Base-by-base conservation (phyloP, 768 basidiomycete genomes). In the Termitomyces sp. region DNA sequence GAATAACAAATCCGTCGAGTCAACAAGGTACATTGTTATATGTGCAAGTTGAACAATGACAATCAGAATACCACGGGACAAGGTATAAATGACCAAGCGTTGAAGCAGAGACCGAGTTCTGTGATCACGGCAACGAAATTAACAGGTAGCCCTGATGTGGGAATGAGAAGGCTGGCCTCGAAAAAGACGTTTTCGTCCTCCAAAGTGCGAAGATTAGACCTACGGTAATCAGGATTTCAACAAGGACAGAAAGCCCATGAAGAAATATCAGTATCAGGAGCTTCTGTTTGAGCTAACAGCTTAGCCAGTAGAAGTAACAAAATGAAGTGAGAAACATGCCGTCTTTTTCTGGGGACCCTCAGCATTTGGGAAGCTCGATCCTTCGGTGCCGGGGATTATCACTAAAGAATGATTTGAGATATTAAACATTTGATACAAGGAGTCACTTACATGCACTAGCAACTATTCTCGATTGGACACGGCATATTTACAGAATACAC, bases 51-150 rank as follows among this genome's bases (percentile, higher is more conserved):
- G 61, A 11, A 43, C 34, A 6, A 55, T 2, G 7, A 42, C 35
- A 34, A 62, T 34, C 0, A 60, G 28, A 21, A 58, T 54, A 12
- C 61, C 61, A 17, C 59, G 58, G 7, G 59, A 55, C 9, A 57
- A 21, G 4, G 45, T 35, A 34, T 60, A 60, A 0, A 58, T 19
- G 11, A 62, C 14, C 9, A 62, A 46, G 16, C 54, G 48, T 14
- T 54, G 56, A 19, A 62, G 56, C 0, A 62, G 17, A 3, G 55
- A 55, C 16, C 48, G 59, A 23, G 53, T 59, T 3, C 52, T 53
- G 19, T 14, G 35, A 37, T 37, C 6, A 32, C 21, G 17, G 12
- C 14, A 40, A 11, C 9, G 0, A 3, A 16, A 11, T 42, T 6
- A 19, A 19, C 0, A 14, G 2, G 7, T 9, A 21, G 6, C 4